Evolutionary conservation across 176 grass and related monocot genomes (phyloP), one percentile per base, ranked within the genome.

Genomic region (Paspalum notatum): DNA sequence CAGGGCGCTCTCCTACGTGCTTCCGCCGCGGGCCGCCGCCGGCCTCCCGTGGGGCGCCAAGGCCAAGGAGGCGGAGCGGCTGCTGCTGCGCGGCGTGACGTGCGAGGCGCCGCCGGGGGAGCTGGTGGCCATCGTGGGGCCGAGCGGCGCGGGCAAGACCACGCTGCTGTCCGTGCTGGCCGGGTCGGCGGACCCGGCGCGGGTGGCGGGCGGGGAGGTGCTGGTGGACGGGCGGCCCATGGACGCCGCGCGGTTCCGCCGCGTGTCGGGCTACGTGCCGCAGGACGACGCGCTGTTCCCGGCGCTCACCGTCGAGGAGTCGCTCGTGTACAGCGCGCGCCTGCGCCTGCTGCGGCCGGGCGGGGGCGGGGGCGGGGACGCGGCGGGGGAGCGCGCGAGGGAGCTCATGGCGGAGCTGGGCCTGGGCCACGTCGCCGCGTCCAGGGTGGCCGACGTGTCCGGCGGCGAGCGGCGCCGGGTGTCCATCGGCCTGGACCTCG

Each of bases 251-350:
- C 46, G 84, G 14, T 98, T 93, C 86, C 84, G 90, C 10, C 86
- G 92, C 9, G 87, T 89, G 16, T 98, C 96, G 7, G 96, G 96
- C 0, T 86, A 98, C 77, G 96, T 95, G 13, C 86, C 96, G 9
- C 96, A 98, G 89, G 88, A 95, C 7, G 95, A 98, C 76, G 86
- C 90, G 11, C 92, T 98, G 47, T 98, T 98, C 84, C 96, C 96
- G 45, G 74, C 91, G 84, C 86, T 98, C 49, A 98, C 92, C 46
- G 92, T 92, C 26, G 90, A 95, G 87, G 96, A 98, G 83, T 87
- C 92, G 58, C 91, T 98, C 58, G n/a, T 89, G 11, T 95, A 95
- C 78, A 98, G 92, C 83, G 96, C 96, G 24, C 80, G 90, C 12
- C 74, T 98, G 7, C 44, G 96, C 39, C 88, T 98, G 17, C 2